phyloP scores from a whole-genome alignment of 768 basidiomycete species.

The Serendipita sp. region DNA sequence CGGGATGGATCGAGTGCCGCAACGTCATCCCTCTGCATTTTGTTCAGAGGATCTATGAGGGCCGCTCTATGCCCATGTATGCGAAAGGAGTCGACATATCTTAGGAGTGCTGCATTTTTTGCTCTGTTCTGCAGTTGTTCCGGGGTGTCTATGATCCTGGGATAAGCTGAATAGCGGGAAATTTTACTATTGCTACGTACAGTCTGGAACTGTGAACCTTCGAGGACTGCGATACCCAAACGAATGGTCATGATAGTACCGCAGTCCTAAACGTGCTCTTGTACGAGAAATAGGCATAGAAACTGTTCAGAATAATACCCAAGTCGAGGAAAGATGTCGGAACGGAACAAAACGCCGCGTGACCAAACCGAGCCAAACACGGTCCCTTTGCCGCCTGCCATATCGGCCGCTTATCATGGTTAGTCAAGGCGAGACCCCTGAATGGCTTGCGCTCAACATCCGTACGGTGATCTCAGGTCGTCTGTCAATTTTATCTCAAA shows the following conservation, averaged over 20 bases:
- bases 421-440: not conserved
- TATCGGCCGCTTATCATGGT: not conserved
- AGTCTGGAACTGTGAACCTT: constrained; percentile 52
- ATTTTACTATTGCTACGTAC: constrained; percentile 27
- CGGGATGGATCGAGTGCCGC: constrained; percentile 60
- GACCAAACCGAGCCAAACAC: not conserved
- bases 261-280: not conserved
- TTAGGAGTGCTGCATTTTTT: constrained; percentile 58
- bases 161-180: not conserved
- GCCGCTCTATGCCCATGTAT: constrained; percentile 75
- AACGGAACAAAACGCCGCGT: not conserved
- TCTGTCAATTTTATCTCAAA: constrained; percentile 47
- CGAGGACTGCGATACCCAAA: constrained; percentile 59
- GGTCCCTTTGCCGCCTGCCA: not conserved
- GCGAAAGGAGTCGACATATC: constrained; percentile 82
- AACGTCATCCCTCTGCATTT: constrained; percentile 70
- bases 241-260: constrained; percentile 57
- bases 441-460: not conserved
- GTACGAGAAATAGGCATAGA: not conserved
- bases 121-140: constrained; percentile 52
- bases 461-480: constrained; percentile 25
- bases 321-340: constrained; percentile 2
- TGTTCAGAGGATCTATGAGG: constrained; percentile 71
- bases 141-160: constrained; percentile 34
- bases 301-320: not conserved